Percentiles rank a stretch among this genome's conserved stretches.
phyloP scores from a whole-genome alignment of 495 filamentous ascomycete genomes.

The Antarctomyces pellizariae region DNA sequence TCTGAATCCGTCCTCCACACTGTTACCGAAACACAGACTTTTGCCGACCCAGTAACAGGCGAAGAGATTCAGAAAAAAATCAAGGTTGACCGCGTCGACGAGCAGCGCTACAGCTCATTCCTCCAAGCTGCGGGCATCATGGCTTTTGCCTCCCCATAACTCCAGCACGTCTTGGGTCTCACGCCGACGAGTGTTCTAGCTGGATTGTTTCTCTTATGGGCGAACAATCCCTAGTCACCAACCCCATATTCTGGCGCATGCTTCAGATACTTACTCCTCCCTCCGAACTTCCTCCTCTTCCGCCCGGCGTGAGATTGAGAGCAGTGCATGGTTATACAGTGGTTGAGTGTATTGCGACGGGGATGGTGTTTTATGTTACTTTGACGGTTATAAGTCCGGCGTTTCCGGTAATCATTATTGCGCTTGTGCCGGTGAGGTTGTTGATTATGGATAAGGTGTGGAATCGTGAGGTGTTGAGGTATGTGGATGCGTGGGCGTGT shows the following conservation, averaged over 20 bases:
- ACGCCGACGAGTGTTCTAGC: constrained; percentile 47
- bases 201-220: constrained; percentile 55
- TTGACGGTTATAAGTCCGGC: constrained; percentile 38
- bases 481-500: constrained; percentile 53
- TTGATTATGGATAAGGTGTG: constrained; percentile 39
- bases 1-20: constrained; percentile 40
- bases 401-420: constrained; percentile 45
- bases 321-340: constrained; percentile 41
- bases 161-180: constrained; percentile 44
- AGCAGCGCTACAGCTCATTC: constrained; percentile 46
- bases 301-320: constrained; percentile 22
- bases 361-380: constrained; percentile 37
- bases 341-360: constrained; percentile 34
- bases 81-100: constrained; percentile 28
- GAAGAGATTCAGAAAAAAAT: constrained; percentile 17
- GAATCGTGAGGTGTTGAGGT: constrained; percentile 33
- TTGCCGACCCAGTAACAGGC: constrained; percentile 15
- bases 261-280: constrained; percentile 40
- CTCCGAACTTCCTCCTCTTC: constrained; percentile 36
- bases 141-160: constrained; percentile 36
- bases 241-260: constrained; percentile 40
- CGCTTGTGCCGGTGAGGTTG: constrained; percentile 37
- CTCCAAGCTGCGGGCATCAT: constrained; percentile 38
- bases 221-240: constrained; percentile 43
- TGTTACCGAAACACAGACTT: constrained; percentile 19